Percentiles rank a stretch among this genome's conserved stretches.
Evolutionary conservation across 306 rosid genomes (phyloP).

Genomic region (Rosa lucieae): DNA sequence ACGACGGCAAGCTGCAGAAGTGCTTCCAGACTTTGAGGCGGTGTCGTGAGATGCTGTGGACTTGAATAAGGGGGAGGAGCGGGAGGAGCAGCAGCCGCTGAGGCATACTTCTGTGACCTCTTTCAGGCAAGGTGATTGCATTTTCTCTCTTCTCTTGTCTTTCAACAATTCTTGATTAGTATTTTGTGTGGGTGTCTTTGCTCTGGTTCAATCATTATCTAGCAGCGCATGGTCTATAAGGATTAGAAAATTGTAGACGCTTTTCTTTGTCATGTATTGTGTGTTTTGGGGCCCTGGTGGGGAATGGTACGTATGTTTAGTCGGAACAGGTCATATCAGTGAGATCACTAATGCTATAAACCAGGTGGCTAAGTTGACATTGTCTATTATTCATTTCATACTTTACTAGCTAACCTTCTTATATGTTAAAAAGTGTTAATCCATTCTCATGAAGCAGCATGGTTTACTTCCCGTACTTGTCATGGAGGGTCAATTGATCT

Average conservation of each 20-base stretch:
- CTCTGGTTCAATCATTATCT: slow-evolving; percentile 12
- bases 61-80: slow-evolving; percentile 39
- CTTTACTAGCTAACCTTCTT: neutral
- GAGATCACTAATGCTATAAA: neutral
- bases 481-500: neutral
- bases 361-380: slow-evolving; percentile 31
- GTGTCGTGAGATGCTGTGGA: slow-evolving; percentile 32
- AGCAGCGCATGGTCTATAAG: neutral
- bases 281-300: slow-evolving; percentile 25
- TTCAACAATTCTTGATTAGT: neutral
- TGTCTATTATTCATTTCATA: slow-evolving; percentile 10
- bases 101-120: slow-evolving; percentile 49
- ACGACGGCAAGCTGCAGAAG: slow-evolving; percentile 60
- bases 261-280: slow-evolving; percentile 24
- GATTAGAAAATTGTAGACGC: neutral
- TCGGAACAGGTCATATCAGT: slow-evolving; percentile 34
- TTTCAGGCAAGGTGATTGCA: slow-evolving; percentile 50
- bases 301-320: slow-evolving; percentile 21
- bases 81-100: slow-evolving; percentile 56
- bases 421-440: neutral
- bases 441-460: neutral
- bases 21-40: slow-evolving; percentile 41
- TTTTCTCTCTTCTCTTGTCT: slow-evolving; percentile 25
- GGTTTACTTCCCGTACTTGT: neutral
- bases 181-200: slow-evolving; percentile 6